Evolutionary conservation across 2,329 filamentous ascomycete genomes (phyloP), one percentile per base, ranked within the genome.

Genomic region (Fusarium buxicola): DNA sequence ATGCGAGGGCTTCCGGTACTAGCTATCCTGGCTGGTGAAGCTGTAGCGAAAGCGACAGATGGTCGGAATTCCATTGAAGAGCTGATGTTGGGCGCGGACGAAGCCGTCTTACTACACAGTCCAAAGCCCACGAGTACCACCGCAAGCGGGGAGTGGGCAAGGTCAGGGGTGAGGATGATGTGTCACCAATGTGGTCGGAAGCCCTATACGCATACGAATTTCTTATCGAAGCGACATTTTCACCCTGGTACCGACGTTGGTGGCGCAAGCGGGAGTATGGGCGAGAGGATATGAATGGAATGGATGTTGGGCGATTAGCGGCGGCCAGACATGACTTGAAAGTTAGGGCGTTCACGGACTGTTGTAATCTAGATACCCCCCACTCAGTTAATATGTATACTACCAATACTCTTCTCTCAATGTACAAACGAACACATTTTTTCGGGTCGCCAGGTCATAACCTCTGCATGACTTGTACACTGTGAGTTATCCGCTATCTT

Each of bases 1-100:
- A 57, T 68, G 27, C 58, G 66, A 46, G 58, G 55, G 9, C 60
- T 69, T 18, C 66, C 63, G 1, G 54, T 61, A 1, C 35, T 69
- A 3, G 63, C 61, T 9, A 44, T 69, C 4, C 32, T 69, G 27
- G 63, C 66, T 1, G 63, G 66, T 0, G 63, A 58, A 28, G 63
- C 59, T 4, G 40, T 65, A 13, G 46, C 60, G 1, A 64, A 66
- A 51, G 49, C 47, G 2, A 69, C 55, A 3, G 49, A 48, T 13
- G n/a, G 38, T 3, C 39, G 25, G 6, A 69, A 64, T 12, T 15
- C 35, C 9, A n/a, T 68, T 8, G 66, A 69, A 36, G 66, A 69
- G 18, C 40, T 55, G 4, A 39, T 69, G 2, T 34, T 67, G 2
- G 61, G 63, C 5, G 21, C 39, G 1, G 56, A 66, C 6, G 62